Percentiles rank a stretch among this genome's conserved stretches.
Evolutionary conservation across 2,329 filamentous ascomycete genomes (phyloP).

Genomic region (Emmonsia crescens): DNA sequence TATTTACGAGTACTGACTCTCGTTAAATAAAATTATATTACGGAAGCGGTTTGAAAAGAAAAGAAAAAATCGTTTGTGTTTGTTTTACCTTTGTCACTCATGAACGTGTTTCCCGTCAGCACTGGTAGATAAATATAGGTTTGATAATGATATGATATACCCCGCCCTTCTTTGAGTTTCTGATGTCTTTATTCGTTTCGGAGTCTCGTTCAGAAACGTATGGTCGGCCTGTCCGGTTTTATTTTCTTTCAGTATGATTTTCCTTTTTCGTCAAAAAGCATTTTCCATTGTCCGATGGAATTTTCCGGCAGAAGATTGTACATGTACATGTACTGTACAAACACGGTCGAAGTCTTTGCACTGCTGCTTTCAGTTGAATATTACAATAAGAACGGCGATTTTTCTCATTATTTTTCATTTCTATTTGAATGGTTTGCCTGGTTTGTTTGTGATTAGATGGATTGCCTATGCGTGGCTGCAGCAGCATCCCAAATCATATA

Average conservation of each 20-base stretch:
- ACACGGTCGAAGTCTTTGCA: no score
- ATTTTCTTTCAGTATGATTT: not conserved
- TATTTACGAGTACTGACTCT: conserved; percentile 23
- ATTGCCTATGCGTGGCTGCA: not conserved
- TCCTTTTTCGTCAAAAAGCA: not conserved
- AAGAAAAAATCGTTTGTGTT: no score
- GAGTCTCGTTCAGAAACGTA: no score
- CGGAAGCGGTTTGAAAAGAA: no score
- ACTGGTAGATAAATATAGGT: no score
- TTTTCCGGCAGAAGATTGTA: no score
- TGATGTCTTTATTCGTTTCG: not conserved
- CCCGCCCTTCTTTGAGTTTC: not conserved
- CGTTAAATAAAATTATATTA: not conserved
- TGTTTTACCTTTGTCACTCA: no score
- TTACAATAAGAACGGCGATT: not conserved
- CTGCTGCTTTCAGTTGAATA: not conserved
- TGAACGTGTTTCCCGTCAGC: no score
- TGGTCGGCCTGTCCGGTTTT: not conserved
- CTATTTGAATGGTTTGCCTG: not conserved
- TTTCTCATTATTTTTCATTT: not conserved
- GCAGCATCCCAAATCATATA: not conserved
- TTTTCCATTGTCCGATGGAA: not conserved
- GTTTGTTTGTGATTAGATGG: not conserved
- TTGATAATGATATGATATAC: no score
- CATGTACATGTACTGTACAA: no score